phyloP scores from a whole-genome alignment of 1,284 basidiomycete species.

The Sanghuangporus baumii region DNA sequence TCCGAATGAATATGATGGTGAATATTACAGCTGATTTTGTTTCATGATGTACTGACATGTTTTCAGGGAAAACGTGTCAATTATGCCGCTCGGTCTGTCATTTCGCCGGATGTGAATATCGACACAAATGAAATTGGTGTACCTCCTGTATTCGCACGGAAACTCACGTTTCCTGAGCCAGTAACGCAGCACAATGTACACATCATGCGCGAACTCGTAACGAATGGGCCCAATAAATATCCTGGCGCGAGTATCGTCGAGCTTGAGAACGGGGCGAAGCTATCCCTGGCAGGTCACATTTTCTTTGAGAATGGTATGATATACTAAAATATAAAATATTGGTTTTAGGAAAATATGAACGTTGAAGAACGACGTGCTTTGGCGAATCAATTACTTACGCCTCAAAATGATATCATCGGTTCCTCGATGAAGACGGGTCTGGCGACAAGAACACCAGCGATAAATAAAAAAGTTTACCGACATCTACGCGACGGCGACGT shows the following conservation, averaged over 20 bases:
- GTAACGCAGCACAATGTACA: slow-evolving; percentile 92
- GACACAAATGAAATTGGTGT: slow-evolving; percentile 99
- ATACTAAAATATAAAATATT: background rate
- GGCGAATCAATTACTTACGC: slow-evolving; percentile 95
- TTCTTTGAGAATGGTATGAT: background rate
- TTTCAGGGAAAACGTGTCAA: slow-evolving; percentile 96
- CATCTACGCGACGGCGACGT: slow-evolving; percentile 96
- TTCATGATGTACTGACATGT: background rate
- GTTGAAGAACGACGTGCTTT: slow-evolving; percentile 90
- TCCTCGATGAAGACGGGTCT: slow-evolving; percentile 49
- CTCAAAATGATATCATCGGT: slow-evolving; percentile 67
- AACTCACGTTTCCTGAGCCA: slow-evolving; percentile 96
- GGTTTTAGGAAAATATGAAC: slow-evolving; percentile 73
- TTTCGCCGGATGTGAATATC: slow-evolving; percentile 99
- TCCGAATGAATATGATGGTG: slow-evolving; percentile 99
- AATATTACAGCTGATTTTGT: slow-evolving; percentile 20
- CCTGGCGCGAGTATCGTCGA: slow-evolving; percentile 95
- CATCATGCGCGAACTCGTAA: slow-evolving; percentile 86
- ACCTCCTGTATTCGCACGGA: slow-evolving; percentile 95
- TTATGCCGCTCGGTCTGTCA: slow-evolving; percentile 98
- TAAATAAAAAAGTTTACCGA: slow-evolving; percentile 97
- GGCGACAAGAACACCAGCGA: slow-evolving; percentile 62
- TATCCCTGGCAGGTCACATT: slow-evolving; percentile 63
- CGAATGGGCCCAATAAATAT: slow-evolving; percentile 85
- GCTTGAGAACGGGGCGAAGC: slow-evolving; percentile 88